A percentile compares a stretch with the other conserved stretches of the same genome.
phyloP scores from a whole-genome alignment of 495 filamentous ascomycete genomes.

The Glarea lozoyensis region DNA sequence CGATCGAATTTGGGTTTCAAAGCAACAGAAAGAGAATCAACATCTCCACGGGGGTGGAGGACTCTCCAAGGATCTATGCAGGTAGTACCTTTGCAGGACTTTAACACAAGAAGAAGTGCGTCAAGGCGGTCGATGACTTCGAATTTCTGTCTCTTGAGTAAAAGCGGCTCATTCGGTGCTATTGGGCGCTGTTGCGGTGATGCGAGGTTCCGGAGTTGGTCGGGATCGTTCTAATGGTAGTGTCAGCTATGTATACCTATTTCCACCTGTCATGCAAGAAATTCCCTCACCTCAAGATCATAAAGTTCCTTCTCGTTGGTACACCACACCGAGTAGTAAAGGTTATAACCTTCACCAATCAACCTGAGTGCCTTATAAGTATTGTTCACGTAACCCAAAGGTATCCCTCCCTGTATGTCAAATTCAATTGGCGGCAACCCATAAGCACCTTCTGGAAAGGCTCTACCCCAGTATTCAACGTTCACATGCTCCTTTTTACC shows the following conservation, averaged over 20 bases:
- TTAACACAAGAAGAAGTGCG: slow-evolving; percentile 46
- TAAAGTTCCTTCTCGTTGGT: slow-evolving; percentile 52
- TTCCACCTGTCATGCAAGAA: not conserved
- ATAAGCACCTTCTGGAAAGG: slow-evolving; percentile 33
- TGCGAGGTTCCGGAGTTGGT: slow-evolving; percentile 45
- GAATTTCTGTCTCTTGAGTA: slow-evolving; percentile 29
- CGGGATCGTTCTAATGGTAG: slow-evolving; percentile 35
- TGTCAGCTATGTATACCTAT: not conserved
- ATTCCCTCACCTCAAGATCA: slow-evolving; percentile 36
- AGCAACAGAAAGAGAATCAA: not conserved
- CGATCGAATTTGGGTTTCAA: not conserved
- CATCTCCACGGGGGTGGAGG: slow-evolving; percentile 36
- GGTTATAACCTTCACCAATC: slow-evolving; percentile 36
- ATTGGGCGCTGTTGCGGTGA: too few species aligned
- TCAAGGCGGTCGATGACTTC: slow-evolving; percentile 39
- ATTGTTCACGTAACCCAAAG: slow-evolving; percentile 29
- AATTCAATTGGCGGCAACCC: slow-evolving; percentile 3
- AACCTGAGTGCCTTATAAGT: slow-evolving; percentile 50
- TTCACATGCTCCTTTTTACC: slow-evolving; percentile 44
- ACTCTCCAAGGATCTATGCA: slow-evolving; percentile 47
- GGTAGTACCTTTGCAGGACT: slow-evolving; percentile 40
- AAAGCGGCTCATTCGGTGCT: not conserved
- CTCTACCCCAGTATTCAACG: slow-evolving; percentile 49
- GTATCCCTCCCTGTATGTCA: too few species aligned
- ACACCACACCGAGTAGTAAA: slow-evolving; percentile 55